Conservation (phyloP, 345 rosid genomes). For the Ceriops zippeliana region DNA sequence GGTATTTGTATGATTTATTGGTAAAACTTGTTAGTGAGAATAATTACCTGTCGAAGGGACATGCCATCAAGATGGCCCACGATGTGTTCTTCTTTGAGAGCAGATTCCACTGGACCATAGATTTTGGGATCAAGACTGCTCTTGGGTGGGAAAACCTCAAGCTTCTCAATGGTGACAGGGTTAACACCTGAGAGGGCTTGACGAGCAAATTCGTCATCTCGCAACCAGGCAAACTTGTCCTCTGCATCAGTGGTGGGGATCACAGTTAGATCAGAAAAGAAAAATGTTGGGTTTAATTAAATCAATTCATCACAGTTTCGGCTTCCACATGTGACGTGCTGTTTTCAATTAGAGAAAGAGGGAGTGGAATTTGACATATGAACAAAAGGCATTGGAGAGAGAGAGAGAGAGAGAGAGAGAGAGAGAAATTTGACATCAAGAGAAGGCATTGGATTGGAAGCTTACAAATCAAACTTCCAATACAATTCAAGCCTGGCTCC, state of each 20-base stretch:
- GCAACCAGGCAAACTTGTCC: conserved; percentile 97
- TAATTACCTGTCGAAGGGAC: conserved; percentile 68
- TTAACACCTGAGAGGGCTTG: conserved; percentile 86
- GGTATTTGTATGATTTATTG: too few relatives aligned
- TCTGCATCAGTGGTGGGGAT: conserved; percentile 37
- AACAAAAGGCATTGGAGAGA: too few relatives aligned
- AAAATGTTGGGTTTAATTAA: neutral
- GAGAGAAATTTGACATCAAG: neutral
- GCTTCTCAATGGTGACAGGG: conserved; percentile 74
- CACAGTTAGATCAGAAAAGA: conserved; percentile 16
- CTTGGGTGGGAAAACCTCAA: conserved; percentile 69
- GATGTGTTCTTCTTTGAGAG: conserved; percentile 85
- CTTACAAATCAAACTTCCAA: neutral
- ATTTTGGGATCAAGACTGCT: conserved; percentile 77
- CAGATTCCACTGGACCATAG: conserved; percentile 71
- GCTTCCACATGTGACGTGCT: conserved; percentile 4
- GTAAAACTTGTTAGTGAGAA: too few relatives aligned
- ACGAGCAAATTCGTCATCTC: conserved; percentile 97
- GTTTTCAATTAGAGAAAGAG: neutral
- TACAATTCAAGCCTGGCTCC: conserved; percentile 2
- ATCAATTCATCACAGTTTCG: neutral
- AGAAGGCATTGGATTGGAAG: neutral
- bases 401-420: neutral
- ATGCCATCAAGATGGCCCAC: conserved; percentile 64
- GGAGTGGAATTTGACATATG: neutral